Evolutionary conservation across 2,329 filamentous ascomycete genomes (phyloP).

Genomic region (Ceratocystis cacaofunesta): DNA sequence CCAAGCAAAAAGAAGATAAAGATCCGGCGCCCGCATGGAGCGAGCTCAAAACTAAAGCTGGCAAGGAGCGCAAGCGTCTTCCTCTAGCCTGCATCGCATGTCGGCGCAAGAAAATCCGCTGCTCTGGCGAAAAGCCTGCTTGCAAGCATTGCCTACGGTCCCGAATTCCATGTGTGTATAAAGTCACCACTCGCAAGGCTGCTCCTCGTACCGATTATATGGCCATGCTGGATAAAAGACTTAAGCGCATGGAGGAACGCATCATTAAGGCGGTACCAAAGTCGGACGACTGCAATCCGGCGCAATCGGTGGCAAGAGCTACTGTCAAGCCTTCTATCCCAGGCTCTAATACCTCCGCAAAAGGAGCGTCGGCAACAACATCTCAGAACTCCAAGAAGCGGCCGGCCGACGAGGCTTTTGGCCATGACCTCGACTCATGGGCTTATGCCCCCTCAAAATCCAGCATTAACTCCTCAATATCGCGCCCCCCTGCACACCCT

Average conservation of each 20-base stretch:
- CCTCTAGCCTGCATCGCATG: constrained; percentile 93
- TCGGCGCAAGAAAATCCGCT: constrained; percentile 91
- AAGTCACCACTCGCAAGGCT: constrained; percentile 86
- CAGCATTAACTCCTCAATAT: constrained; percentile 25
- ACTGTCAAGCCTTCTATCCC: constrained; percentile 67
- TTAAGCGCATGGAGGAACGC: constrained; percentile 95
- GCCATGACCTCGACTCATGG: constrained; percentile 68
- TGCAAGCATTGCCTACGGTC: constrained; percentile 93
- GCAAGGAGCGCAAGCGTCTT: constrained; percentile 85
- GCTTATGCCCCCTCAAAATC: constrained; percentile 43
- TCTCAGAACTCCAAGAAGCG: constrained; percentile 56
- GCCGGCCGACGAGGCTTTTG: constrained; percentile 75
- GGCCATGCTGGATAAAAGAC: constrained; percentile 91
- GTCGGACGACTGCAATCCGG: constrained; percentile 45
- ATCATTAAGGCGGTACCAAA: constrained; percentile 93
- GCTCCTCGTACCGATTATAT: constrained; percentile 95
- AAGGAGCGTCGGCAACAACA: constrained; percentile 26
- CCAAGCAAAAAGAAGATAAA: constrained; percentile 42
- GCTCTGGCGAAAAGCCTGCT: constrained; percentile 91
- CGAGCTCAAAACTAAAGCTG: constrained; percentile 77
- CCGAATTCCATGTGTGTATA: constrained; percentile 91
- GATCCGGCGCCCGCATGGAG: constrained; percentile 54
- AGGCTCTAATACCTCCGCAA: constrained; percentile 23
- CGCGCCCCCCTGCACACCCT: neutral
- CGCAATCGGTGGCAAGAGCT: constrained; percentile 51